Base-by-base conservation (phyloP, 2,329 filamentous ascomycete genomes). In the Fusarium sp. region DNA sequence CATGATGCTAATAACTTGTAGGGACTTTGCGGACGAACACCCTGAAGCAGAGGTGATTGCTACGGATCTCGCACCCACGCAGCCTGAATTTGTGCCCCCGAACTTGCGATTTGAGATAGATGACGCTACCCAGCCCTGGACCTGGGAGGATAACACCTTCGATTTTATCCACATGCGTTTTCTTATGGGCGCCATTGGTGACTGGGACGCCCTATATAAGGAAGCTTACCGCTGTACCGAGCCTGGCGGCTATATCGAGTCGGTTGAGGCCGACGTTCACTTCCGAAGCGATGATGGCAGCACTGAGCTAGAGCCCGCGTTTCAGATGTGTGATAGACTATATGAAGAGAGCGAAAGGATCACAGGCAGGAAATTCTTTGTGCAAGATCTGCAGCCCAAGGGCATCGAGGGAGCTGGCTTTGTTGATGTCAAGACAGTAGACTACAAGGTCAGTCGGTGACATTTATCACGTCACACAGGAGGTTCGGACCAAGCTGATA, bases 101-200 rank as follows among this genome's bases (percentile, higher is more conserved):
- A 68, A 68, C 6, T 62, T 68, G 9, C 56, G 51, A 1, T 68
- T 68, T 34, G 55, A 66, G 11, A 49, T 68, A 25, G 65, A 68
- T 8, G 65, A 68, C 12, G 65, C 65, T 13, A 65, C 47, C 1
- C 48, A 24, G n/a, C 19, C 11, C 15, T 65, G 65, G 65, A 68
- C 65, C 3, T 67, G 65, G 62, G 45, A 51, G 3, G 10, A 36
- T 3, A 26, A 51, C 31, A 29, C 38, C 34, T 68, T 68, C 8
- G 59, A 64, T 36, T 64, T 68, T 1, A 25, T 68, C 28, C 65
- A 68, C 8, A 35, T 67, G 2, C 65, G 65, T 7, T 68, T 67
- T 41, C 53, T 68, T 0, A 68, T 68, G 7, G 65, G 65, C 4
- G 65, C 65, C 25, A 52, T 68, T 6, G 25, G 46, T 3, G 62